Base-by-base conservation (phyloP, 306 rosid species). In the Rubus parviflorus region DNA sequence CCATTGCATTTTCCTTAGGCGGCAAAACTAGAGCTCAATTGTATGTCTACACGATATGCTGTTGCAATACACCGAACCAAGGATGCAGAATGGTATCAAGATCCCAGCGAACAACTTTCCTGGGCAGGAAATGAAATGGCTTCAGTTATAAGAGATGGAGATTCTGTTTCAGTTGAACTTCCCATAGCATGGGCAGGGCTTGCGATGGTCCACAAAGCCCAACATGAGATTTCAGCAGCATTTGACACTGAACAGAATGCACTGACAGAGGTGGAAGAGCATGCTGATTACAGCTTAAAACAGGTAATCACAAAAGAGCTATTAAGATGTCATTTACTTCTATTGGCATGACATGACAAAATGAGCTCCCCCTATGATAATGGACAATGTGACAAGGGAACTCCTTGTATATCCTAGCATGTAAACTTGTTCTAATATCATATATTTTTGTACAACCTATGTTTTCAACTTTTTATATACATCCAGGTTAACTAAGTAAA, bases 91-190 rank as follows among this genome's bases (percentile, higher is more conserved):
- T 88, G 97, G 83, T 90, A 90, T 79, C 98, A 92, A 86, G 97
- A 95, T 88, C 91, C 88, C 58, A 87, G 84, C 49, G 98, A 95
- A 70, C 89, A 86, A 74, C 95, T 89, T 75, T 86, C 91, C 0
- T 95, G 88, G 87, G 98, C 97, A 76, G 98, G 97, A 92, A 95
- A 95, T 52, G 98, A 95, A 83, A 95, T 95, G 98, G 97, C 93
- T 68, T 95, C 97, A 62, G 85, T 92, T 70, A 83, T 95, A 77
- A 90, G 97, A 84, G 97, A 95, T 77, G 95, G 96, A 16, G 98
- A 92, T 83, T 81, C 96, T 73, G 81, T 84, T 70, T 69, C 75
- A 71, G 83, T 95, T 83, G 93, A 95, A 78, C 88, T 84, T 80
- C 91, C 97, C 37, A 73, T 86, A 82, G 97, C 97, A 78, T 94